Conservation (phyloP, 345 rosid species). For the Pistacia vera region DNA sequence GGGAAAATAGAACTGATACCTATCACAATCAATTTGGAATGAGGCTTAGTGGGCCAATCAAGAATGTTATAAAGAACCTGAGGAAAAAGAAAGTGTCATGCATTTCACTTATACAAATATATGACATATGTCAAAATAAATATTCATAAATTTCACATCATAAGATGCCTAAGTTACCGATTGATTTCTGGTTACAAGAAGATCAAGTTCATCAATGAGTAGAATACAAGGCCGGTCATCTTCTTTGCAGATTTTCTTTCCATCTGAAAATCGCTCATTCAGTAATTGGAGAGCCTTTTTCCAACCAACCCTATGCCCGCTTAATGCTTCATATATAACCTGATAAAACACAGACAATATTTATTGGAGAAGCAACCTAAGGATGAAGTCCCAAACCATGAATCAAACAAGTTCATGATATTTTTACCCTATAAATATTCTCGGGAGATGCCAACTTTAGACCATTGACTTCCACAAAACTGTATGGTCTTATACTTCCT, state of each 20-base stretch:
- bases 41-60: conserved; percentile 93
- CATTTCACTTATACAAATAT: neutral
- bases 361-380: conserved; percentile 15
- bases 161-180: conserved; percentile 52
- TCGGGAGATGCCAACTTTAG: conserved; percentile 93
- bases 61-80: conserved; percentile 89
- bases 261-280: conserved; percentile 79
- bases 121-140: neutral
- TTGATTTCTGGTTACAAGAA: conserved; percentile 91
- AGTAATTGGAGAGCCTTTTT: conserved; percentile 84
- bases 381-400: neutral
- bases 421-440: conserved; percentile 73
- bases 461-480: conserved; percentile 94
- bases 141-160: conserved; percentile 2
- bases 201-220: conserved; percentile 97
- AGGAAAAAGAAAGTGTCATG: conserved; percentile 12
- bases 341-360: conserved; percentile 27
- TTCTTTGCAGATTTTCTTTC: conserved; percentile 56
- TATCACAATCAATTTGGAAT: conserved; percentile 82
- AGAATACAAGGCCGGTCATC: conserved; percentile 83
- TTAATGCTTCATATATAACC: conserved; percentile 92
- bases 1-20: conserved; percentile 36
- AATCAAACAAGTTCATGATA: neutral
- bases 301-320: conserved; percentile 90
- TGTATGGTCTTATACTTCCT: conserved; percentile 68